Evolutionary conservation across 768 basidiomycete species (phyloP).

Genomic region (Cantharellus anzutake): DNA sequence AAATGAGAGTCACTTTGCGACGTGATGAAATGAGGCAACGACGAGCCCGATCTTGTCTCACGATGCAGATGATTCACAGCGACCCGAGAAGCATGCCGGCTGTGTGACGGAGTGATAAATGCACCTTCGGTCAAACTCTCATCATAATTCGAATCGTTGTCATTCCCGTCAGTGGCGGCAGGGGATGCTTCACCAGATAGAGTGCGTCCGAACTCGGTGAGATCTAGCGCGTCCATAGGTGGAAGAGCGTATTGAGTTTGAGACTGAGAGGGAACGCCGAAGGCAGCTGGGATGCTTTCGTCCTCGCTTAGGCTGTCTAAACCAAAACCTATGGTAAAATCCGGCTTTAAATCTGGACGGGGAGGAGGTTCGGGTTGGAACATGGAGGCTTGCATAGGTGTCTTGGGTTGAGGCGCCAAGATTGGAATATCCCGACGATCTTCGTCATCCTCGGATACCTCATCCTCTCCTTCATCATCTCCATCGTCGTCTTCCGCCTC

Average conservation of each 20-base stretch:
- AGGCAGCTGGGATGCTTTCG: slow-evolving; percentile 17
- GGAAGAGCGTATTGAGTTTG: not conserved
- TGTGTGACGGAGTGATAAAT: slow-evolving; percentile 7
- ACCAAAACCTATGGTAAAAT: slow-evolving; percentile 66
- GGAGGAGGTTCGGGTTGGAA: not conserved
- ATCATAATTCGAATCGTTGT: slow-evolving; percentile 12
- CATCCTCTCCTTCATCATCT: slow-evolving; percentile 4
- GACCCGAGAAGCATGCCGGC: slow-evolving; percentile 6
- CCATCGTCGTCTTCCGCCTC: slow-evolving; percentile 7
- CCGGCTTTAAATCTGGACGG: slow-evolving; percentile 20
- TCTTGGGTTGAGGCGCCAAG: slow-evolving; percentile 6
- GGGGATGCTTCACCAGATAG: not conserved
- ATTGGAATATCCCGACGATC: not conserved
- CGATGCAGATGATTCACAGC: not conserved
- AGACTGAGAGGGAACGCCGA: not conserved
- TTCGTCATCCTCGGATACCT: slow-evolving; percentile 1
- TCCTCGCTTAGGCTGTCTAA: slow-evolving; percentile 61
- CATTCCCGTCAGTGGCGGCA: not conserved
- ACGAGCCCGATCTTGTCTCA: not conserved
- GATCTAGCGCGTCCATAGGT: not conserved
- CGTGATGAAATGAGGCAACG: not conserved
- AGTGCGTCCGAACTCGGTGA: slow-evolving; percentile 14
- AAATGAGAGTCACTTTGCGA: not conserved
- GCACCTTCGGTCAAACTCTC: slow-evolving; percentile 9
- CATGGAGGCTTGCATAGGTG: not conserved